Base-by-base conservation (phyloP, 345 rosid genomes). In the Schrenkiella parvula region DNA sequence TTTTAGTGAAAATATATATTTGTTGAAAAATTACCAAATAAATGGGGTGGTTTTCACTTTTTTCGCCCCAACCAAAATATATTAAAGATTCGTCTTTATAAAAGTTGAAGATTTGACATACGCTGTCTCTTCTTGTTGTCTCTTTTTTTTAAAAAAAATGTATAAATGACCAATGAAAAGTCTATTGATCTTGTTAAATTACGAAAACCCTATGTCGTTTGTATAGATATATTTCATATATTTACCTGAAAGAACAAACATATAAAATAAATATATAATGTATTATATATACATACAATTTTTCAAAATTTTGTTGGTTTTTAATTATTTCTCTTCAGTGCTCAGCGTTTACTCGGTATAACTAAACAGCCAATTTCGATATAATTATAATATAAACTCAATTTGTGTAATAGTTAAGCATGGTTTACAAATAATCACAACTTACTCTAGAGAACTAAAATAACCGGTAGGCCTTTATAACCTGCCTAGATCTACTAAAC, bases 21-120 rank as follows among this genome's bases (percentile, higher is more conserved):
- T 43, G 28, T 0, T n/a, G 5, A 39, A 18, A 34, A 37, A 8
- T 31, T 42, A 21, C 35, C 41, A 41, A 55, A 73, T n/a, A 35
- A 39, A 55, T 37, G n/a, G 19, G 18, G 41, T 55, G 25, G 71
- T 44, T 55, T 72, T 73, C 71, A 44, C 58, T 25, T 44, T 44
- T 73, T 39, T 43, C 17, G 17, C 41, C 71, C 39, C 57, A 56
- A 12, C 60, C 52, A 66, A 46, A 8, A 2, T 7, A 43, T 64
- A 72, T 25, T 44, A 43, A 63, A 64, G 58, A 42, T 32, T 72
- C 48, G 48, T 55, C 70, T 73, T 64, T 65, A 65, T 56, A 46
- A 73, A 64, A 72, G 70, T 52, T 71, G 69, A 44, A 62, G 76
- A 62, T 29, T 62, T 14, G 62, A 62, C 63, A 29, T 41, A 62